Evolutionary conservation across 352 stramenopile genomes (phyloP), one percentile per base, ranked within the genome.

Genomic region (Pythium insidiosum): DNA sequence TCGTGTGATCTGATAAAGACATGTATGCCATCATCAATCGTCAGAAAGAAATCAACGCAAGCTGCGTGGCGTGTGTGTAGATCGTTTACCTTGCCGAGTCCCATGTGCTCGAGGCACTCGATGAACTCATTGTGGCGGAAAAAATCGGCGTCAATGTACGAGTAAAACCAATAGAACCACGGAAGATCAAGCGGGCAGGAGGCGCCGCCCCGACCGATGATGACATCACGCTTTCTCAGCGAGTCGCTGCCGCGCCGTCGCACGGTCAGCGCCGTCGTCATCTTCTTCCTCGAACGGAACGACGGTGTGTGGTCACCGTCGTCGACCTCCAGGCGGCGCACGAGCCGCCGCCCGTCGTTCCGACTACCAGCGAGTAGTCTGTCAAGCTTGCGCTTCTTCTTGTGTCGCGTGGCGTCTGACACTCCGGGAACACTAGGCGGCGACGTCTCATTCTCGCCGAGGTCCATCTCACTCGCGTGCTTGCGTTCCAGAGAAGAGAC

Each of bases 61-160:
- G n/a, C n/a, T n/a, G n/a, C n/a, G n/a, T n/a, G n/a, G n/a, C n/a
- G n/a, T n/a, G n/a, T n/a, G n/a, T n/a, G n/a, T n/a, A n/a, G n/a
- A n/a, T n/a, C n/a, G n/a, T n/a, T n/a, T 48, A 87, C 68, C 38
- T 88, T 78, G 10, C 50, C 71, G 2, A 88, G 71, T 5, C 68
- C 67, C 66, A 88, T 86, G 28, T 56, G 60, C 20, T 64, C 47
- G 4, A 92, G 58, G 53, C 76, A 89, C 19, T 85, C 66, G 10
- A 84, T 40, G 37, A 92, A 89, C 58, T 89, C 76, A 22, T 86
- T 86, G 38, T 88, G 66, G n/a, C 16, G 22, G 50, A 89, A 87
- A 48, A 84, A 92, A 18, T 80, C 72, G 10, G 56, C 49, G 56
- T 88, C 73, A 21, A 73, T 42, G 39, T 61, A 79, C 38, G 68